These are phyloP conservation scores for Chaetomiaceae sp. DNA, from an alignment of 2,329 filamentous ascomycete genomes.

Conservation along the genomic window DNA sequence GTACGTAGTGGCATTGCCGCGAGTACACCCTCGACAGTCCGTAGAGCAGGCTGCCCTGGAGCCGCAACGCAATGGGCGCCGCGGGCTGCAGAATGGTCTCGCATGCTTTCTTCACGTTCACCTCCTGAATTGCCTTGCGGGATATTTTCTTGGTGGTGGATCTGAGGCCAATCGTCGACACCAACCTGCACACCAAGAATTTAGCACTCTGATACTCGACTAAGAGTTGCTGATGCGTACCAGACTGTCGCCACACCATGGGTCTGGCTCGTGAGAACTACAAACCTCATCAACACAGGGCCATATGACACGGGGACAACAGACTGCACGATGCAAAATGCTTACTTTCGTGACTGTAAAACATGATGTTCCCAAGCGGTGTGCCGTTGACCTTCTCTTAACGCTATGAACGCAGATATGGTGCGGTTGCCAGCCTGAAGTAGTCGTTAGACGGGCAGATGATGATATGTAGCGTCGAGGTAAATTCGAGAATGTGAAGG, in stretches of 20 bases:
- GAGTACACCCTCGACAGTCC: slow-evolving; percentile 79
- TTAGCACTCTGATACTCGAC: not conserved
- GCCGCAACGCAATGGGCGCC: slow-evolving; percentile 79
- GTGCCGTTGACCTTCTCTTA: not conserved
- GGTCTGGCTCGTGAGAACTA: slow-evolving; percentile 75
- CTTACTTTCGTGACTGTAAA: slow-evolving; percentile 92
- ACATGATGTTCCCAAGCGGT: slow-evolving; percentile 54
- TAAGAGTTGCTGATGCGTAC: slow-evolving; percentile 42
- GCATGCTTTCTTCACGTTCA: slow-evolving; percentile 82
- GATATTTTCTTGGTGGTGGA: slow-evolving; percentile 67
- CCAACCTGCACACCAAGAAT: slow-evolving; percentile 56
- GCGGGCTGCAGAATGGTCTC: slow-evolving; percentile 75
- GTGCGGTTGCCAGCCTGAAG: not conserved
- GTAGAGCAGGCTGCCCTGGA: slow-evolving; percentile 84
- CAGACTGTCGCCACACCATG: slow-evolving; percentile 94
- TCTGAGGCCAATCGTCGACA: slow-evolving; percentile 77
- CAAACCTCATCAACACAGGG: not conserved
- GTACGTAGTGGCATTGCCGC: slow-evolving; percentile 81
- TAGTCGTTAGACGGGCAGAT: not conserved
- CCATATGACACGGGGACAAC: slow-evolving; percentile 24
- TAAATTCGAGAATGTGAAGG: not conserved
- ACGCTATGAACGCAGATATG: not conserved
- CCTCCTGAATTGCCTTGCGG: slow-evolving; percentile 79
- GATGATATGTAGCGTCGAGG: not conserved
- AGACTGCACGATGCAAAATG: too few relatives aligned